These are phyloP conservation scores for Aureobasidium sp. DNA, from an alignment of 2,329 filamentous ascomycete genomes.

Conservation along the genomic window DNA sequence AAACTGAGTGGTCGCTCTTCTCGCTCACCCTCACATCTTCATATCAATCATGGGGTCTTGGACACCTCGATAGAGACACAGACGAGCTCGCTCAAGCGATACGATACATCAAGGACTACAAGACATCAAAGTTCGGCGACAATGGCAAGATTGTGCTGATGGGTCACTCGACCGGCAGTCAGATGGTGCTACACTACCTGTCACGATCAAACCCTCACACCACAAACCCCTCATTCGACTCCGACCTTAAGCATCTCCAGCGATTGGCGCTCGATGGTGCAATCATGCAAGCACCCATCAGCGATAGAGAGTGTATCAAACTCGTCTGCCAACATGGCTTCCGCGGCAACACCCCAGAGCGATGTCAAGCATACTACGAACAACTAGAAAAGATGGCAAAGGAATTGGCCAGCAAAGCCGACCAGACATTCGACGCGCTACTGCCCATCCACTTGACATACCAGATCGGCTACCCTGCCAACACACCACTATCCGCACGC, in stretches of 20 bases:
- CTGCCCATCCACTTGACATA: constrained; percentile 30
- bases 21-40: constrained; percentile 21
- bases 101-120: constrained; percentile 28
- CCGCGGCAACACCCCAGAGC: constrained; percentile 18
- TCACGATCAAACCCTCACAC: constrained; percentile 21
- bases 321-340: constrained; percentile 20
- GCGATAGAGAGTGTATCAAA: constrained; percentile 21
- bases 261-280: constrained; percentile 21
- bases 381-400: constrained; percentile 22
- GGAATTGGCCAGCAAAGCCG: constrained; percentile 20
- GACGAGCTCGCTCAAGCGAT: constrained; percentile 30
- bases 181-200: constrained; percentile 23
- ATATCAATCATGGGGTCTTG: constrained; percentile 32
- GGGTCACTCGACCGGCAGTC: constrained; percentile 23
- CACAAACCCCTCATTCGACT: constrained; percentile 17
- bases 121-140: constrained; percentile 20
- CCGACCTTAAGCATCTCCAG: constrained; percentile 18
- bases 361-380: constrained; percentile 18
- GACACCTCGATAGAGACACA: constrained; percentile 33
- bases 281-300: constrained; percentile 24
- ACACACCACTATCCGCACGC: constrained; percentile 20
- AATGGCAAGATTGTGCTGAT: constrained; percentile 21
- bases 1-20: constrained; percentile 22
- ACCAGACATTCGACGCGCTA: constrained; percentile 26
- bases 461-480: constrained; percentile 25